phyloP scores from a whole-genome alignment of 768 basidiomycete species.

The Boletellus emodensis region DNA sequence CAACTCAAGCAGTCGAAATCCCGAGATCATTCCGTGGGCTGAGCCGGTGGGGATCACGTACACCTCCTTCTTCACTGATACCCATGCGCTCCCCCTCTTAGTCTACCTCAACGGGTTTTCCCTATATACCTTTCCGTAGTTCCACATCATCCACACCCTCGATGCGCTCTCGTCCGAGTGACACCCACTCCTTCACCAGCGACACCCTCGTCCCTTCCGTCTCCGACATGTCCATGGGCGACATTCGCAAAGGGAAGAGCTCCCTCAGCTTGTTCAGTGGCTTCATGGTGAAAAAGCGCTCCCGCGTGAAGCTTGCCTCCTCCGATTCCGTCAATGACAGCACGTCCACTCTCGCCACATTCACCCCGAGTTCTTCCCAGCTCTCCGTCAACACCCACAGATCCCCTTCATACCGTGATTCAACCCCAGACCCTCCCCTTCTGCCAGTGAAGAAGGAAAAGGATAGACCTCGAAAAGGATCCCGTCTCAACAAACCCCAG shows the following conservation, averaged over 20 bases:
- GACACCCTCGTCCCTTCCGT: conserved; percentile 29
- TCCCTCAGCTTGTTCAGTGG: conserved; percentile 41
- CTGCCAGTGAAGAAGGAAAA: conserved; percentile 27
- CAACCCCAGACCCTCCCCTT: conserved; percentile 8
- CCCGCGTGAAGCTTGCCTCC: conserved; percentile 39
- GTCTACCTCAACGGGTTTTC: conserved; percentile 18
- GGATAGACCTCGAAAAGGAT: conserved; percentile 15
- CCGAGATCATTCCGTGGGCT: conserved; percentile 20
- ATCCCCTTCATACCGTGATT: conserved; percentile 1
- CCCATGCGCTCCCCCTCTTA: conserved; percentile 10
- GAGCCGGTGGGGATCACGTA: conserved; percentile 10
- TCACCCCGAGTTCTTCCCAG: conserved; percentile 36
- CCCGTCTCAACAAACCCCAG: conserved; percentile 23
- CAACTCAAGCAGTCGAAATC: not conserved
- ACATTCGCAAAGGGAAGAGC: conserved; percentile 46
- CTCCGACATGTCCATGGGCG: conserved; percentile 34
- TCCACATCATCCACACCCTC: conserved; percentile 29
- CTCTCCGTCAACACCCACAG: conserved; percentile 22
- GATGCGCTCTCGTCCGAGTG: conserved; percentile 27
- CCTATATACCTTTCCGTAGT: conserved; percentile 31
- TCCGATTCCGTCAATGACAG: conserved; percentile 26
- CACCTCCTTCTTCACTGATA: not conserved
- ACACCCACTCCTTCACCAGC: conserved; percentile 25
- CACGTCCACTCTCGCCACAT: conserved; percentile 32
- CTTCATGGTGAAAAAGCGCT: conserved; percentile 38